Evolutionary conservation across 768 basidiomycete genomes (phyloP), one percentile per base, ranked within the genome.

Genomic region (Coprinopsis strossmayeri): DNA sequence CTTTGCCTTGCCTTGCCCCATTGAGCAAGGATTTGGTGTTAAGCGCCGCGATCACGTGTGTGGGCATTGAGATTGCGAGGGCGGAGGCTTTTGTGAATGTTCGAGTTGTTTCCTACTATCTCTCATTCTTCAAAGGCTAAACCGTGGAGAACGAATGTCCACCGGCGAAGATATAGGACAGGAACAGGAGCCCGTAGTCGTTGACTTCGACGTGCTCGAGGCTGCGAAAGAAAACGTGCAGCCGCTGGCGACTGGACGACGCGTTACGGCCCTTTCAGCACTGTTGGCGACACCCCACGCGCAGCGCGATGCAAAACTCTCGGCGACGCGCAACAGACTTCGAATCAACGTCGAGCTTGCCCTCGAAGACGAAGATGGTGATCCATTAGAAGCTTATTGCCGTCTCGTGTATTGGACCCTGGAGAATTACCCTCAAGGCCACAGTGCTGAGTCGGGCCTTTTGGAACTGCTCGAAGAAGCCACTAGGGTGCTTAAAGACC

Each of bases 341-440:
- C 77, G 86, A 11, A 73, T 86, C 42, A 88, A 90, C 50, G 79
- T 88, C 13, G 78, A 84, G 56, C 59, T 87, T 9, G 81, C 86
- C 0, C 58, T 89, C n/a, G 91, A 91, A 28, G 88, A 91, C 30
- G 83, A 84, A 38, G 84, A 87, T 47, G 81, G 78, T 48, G 89
- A 91, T 59, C 82, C 90, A 0, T 71, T 98, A 32, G 92, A 94
- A 53, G 86, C 89, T 1, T 95, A 93, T 57, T 82, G 80, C 58
- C 74, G 77, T 52, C 82, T 97, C 55, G 85, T 98, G 45, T 77
- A 87, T 44, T 98, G 94, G 89, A 93, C 89, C 0, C 69, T 93
- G 35, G 91, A 95, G 62, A 92, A 91, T 63, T 95, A 97, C 61
- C 93, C 95, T 0, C 87, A 96, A 51, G 94, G 93, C 3, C 85